Conservation (phyloP, 805 yeast species). For the Metschnikowia koreensis region DNA sequence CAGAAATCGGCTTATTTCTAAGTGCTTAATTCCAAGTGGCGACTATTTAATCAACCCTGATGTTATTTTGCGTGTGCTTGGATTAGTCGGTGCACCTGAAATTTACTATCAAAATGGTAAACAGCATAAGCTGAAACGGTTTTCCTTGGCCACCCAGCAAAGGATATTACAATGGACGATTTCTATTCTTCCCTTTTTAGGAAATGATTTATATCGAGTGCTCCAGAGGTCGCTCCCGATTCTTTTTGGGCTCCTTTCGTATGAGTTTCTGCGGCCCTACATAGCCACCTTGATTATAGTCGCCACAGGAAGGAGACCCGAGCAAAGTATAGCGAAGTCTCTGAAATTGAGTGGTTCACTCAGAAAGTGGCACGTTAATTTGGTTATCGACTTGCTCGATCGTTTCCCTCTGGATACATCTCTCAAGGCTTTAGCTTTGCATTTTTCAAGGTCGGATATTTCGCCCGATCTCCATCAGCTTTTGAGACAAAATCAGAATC, state of each 20-base stretch:
- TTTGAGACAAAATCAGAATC: neutral
- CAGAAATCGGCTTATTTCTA: slow-evolving; percentile 4
- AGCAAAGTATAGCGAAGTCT: neutral
- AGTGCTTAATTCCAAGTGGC: slow-evolving; percentile 12
- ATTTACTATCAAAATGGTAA: slow-evolving; percentile 18
- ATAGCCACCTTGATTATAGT: slow-evolving; percentile 13
- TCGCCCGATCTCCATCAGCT: slow-evolving; percentile 1
- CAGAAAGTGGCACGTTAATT: slow-evolving; percentile 16
- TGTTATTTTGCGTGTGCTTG: slow-evolving; percentile 10
- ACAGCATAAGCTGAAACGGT: slow-evolving; percentile 20
- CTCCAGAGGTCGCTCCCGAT: slow-evolving; percentile 14
- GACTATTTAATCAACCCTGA: slow-evolving; percentile 5
- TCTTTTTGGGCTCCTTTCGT: slow-evolving; percentile 16
- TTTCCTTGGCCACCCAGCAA: slow-evolving; percentile 13
- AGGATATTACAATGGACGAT: slow-evolving; percentile 18
- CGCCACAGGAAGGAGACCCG: slow-evolving; percentile 2
- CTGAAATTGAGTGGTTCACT: neutral
- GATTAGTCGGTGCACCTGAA: slow-evolving; percentile 18
- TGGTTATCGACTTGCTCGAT: slow-evolving; percentile 9
- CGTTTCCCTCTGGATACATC: slow-evolving; percentile 16
- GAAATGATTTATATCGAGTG: neutral
- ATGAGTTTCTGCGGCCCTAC: slow-evolving; percentile 17
- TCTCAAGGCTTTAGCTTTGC: slow-evolving; percentile 8
- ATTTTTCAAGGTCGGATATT: slow-evolving; percentile 2
- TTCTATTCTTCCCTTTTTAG: slow-evolving; percentile 14